These are phyloP conservation scores for Achlya hypogyna DNA, from an alignment of 352 stramenopile genomes.

Conservation along the genomic window DNA sequence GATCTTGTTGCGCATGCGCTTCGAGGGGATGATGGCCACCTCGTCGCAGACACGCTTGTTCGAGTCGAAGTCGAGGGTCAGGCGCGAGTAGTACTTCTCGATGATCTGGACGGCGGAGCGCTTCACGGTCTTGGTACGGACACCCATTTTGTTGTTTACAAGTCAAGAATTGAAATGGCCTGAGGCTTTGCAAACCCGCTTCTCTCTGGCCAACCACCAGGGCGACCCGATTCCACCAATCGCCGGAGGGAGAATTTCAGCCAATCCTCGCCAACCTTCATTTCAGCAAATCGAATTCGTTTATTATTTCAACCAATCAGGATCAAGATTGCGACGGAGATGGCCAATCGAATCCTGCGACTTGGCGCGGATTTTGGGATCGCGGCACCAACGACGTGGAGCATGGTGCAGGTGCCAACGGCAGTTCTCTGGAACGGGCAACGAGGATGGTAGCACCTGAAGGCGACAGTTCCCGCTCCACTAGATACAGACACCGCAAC, in stretches of 20 bases:
- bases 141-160: slow-evolving; percentile 84
- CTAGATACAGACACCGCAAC: too few species aligned
- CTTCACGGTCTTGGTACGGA: slow-evolving; percentile 99
- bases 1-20: slow-evolving; percentile 99
- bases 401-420: too few species aligned
- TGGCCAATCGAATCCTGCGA: too few species aligned
- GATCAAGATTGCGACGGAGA: too few species aligned
- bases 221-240: neutral
- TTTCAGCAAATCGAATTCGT: neutral
- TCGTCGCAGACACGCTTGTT: slow-evolving; percentile 98
- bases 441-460: too few species aligned
- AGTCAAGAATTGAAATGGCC: slow-evolving; percentile 20
- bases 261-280: neutral
- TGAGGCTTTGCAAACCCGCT: neutral
- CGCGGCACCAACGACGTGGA: too few species aligned
- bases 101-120: slow-evolving; percentile 99
- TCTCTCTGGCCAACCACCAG: neutral
- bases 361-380: too few species aligned
- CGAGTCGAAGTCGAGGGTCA: slow-evolving; percentile 99
- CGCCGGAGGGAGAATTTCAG: too few species aligned
- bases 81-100: slow-evolving; percentile 99
- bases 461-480: too few species aligned
- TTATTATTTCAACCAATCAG: neutral
- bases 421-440: too few species aligned
- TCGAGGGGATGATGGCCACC: slow-evolving; percentile 98